Conservation (phyloP, 1,139 yeast species). For the Saccharomyces hybrid region DNA sequence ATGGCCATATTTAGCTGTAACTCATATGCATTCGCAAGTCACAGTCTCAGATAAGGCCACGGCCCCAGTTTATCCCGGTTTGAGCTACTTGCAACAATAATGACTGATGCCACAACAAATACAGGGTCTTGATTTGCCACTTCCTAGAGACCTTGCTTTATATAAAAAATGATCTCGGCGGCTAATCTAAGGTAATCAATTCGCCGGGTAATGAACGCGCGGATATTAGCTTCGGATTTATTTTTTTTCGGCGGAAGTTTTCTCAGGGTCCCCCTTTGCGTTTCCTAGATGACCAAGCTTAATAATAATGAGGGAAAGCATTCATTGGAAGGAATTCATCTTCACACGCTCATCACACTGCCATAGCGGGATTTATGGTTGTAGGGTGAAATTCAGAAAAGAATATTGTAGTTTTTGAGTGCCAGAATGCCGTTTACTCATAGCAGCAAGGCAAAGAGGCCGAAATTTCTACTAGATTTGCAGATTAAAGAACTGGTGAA, state of each 20-base stretch:
- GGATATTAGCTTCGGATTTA: not conserved
- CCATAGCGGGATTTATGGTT: no score
- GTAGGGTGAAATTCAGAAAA: no score
- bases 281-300: not conserved
- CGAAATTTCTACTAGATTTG: slow-evolving; percentile 39
- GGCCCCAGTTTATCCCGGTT: no score
- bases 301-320: not conserved
- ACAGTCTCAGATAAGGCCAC: no score
- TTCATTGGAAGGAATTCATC: not conserved
- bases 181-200: not conserved
- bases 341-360: no score
- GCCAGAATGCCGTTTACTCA: slow-evolving; percentile 11
- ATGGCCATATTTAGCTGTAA: no score
- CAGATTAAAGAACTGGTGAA: slow-evolving; percentile 65
- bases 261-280: not conserved
- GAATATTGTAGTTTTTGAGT: not conserved
- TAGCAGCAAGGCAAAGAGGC: slow-evolving; percentile 8
- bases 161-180: not conserved
- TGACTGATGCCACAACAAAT: no score
- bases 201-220: not conserved
- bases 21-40: no score
- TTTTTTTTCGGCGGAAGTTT: not conserved
- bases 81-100: not conserved
- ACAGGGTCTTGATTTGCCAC: not conserved
- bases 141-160: not conserved